Percentiles rank a stretch among this genome's conserved stretches.
These are phyloP conservation scores for Trichoderma sp. DNA, from an alignment of 2,329 filamentous ascomycete species.

Conservation along the genomic window DNA sequence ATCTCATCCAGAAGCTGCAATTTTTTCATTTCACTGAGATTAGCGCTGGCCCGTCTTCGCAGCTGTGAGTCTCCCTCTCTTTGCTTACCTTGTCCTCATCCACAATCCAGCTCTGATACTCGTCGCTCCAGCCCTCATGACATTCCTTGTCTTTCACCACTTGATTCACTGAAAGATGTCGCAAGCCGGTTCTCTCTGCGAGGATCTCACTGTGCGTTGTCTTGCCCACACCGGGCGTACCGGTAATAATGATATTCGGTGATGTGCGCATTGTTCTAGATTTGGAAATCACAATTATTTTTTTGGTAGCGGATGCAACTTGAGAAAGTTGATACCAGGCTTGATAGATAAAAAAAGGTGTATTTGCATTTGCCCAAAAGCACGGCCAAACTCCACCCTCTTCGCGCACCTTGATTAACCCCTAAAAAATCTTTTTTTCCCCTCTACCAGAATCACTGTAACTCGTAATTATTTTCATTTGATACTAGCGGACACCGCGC, in stretches of 20 bases:
- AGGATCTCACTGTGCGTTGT: constrained; percentile 87
- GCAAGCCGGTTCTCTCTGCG: constrained; percentile 72
- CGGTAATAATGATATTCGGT: constrained; percentile 93
- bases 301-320: not conserved
- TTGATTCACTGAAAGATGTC: constrained; percentile 85
- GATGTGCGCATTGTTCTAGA: constrained; percentile 46
- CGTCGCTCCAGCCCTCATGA: constrained; percentile 84
- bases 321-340: not conserved
- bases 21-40: not conserved
- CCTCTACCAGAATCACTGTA: not conserved
- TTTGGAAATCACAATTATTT: not conserved
- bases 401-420: not conserved
- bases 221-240: constrained; percentile 94
- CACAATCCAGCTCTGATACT: constrained; percentile 85
- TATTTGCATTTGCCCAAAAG: not conserved
- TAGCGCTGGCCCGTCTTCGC: not conserved
- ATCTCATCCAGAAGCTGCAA: constrained; percentile 81
- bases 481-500: constrained; percentile 17
- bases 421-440: not conserved
- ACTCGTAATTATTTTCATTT: constrained; percentile 16
- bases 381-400: constrained; percentile 12
- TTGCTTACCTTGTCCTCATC: constrained; percentile 85
- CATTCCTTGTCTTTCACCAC: constrained; percentile 86
- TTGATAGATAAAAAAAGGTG: not conserved
- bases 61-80: not conserved